Base-by-base conservation (phyloP, 169 alveolate genomes). In the Eimeria maxima region DNA sequence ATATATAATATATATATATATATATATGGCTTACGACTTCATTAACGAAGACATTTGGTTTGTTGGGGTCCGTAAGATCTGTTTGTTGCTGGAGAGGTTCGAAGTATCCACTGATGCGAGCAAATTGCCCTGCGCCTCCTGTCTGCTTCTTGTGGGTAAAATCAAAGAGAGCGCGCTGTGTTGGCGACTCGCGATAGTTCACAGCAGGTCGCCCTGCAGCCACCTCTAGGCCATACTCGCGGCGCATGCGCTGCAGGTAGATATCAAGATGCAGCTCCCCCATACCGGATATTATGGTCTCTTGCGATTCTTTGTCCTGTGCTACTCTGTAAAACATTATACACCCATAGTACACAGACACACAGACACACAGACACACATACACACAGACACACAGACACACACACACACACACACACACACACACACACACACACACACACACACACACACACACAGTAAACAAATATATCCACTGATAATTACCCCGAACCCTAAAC, bases 91-190 rank as follows among this genome's bases (percentile, higher is more conserved):
- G 95, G 29, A 97, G 95, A 8, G 99, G 99, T 96, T 98, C 99
- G 38, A 98, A 94, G 95, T 98, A 98, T 5, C 99, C 99, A 24
- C 97, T 97, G 27, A 98, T 98, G 97, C 98, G 99, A 53, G 99
- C 99, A 97, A 98, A 99, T 95, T 99, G 98, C n/a, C 99, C 99
- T 29, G 99, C 99, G 57, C 99, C 99, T n/a, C 99, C 99, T 74
- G 99, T 97, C 92, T 99, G 99, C 80, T 99, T 98, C 96, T 99
- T 99, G 96, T 99, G 99, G 4, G 99, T 97, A 96, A 98, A 99
- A 60, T 98, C 98, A 91, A 98, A 99, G 74, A 97, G 96, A 29
- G 97, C 90, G 73, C 80, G 90, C 94, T 60, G 89, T 55, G 97
- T 96, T 71, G 94, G 88, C 55, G 92, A 63, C 93, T 96, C 97